Percentiles rank a stretch among this genome's conserved stretches.
phyloP scores from a whole-genome alignment of 1,284 basidiomycete genomes.

The Moniliella sp. region DNA sequence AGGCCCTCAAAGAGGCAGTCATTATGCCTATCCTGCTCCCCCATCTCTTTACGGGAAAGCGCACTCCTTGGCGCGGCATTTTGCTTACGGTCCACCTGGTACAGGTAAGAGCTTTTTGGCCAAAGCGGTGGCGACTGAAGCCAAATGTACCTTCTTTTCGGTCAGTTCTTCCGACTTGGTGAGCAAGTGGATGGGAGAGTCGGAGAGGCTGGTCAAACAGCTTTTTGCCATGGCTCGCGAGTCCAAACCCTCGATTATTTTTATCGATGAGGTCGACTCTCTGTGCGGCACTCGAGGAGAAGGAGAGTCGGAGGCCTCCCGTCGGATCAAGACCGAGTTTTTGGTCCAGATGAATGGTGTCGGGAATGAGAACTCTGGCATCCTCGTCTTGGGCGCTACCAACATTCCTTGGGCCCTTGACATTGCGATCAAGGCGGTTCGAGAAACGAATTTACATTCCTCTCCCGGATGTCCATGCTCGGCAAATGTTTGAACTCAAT shows the following conservation, averaged over 20 bases:
- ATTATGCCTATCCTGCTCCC: constrained; percentile 97
- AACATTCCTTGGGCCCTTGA: constrained; percentile 71
- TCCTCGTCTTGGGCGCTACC: constrained; percentile 92
- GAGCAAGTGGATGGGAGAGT: constrained; percentile 98
- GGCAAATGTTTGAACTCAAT: constrained; percentile 91
- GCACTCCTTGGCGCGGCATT: constrained; percentile 88
- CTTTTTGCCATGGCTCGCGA: constrained; percentile 89
- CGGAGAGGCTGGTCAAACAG: constrained; percentile 75
- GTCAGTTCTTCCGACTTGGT: constrained; percentile 86
- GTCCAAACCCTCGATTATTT: constrained; percentile 88
- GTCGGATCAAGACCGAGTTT: constrained; percentile 95
- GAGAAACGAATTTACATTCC: constrained; percentile 97
- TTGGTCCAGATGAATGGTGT: constrained; percentile 92
- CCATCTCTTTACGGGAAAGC: constrained; percentile 88
- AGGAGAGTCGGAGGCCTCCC: constrained; percentile 78
- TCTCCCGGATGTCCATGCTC: constrained; percentile 75
- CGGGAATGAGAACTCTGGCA: constrained; percentile 75
- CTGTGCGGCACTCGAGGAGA: constrained; percentile 82
- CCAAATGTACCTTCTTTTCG: constrained; percentile 90
- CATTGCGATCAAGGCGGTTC: constrained; percentile 92
- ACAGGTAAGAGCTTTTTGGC: constrained; percentile 54
- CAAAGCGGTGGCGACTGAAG: constrained; percentile 93
- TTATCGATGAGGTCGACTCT: constrained; percentile 95
- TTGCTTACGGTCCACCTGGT: constrained; percentile 59
- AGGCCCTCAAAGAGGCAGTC: constrained; percentile 87